Conservation (phyloP, 2,329 filamentous ascomycete species). For the Phyllosticta capitalensis region DNA sequence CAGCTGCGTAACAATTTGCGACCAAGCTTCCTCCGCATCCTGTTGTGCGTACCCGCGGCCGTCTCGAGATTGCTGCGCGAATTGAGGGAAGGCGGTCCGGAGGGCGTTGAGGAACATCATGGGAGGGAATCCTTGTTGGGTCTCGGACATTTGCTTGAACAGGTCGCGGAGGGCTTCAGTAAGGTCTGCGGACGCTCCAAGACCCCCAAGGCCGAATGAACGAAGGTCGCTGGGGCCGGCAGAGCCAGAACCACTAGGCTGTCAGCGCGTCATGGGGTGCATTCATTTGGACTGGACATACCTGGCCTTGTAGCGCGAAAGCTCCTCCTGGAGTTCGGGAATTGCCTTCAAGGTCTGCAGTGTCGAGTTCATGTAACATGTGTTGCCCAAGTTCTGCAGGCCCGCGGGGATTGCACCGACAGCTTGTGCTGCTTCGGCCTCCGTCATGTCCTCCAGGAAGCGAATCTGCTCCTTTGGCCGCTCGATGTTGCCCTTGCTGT, state of each 20-base stretch:
- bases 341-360: slow-evolving; percentile 84
- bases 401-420: slow-evolving; percentile 81
- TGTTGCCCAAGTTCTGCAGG: slow-evolving; percentile 88
- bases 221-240: slow-evolving; percentile 26
- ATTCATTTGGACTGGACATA: slow-evolving; percentile 15
- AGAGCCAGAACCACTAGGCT: slow-evolving; percentile 17
- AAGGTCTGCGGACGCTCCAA: slow-evolving; percentile 57
- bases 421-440: slow-evolving; percentile 76
- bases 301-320: slow-evolving; percentile 51
- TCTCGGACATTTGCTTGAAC: slow-evolving; percentile 82
- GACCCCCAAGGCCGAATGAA: slow-evolving; percentile 48
- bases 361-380: slow-evolving; percentile 96
- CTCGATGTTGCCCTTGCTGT: slow-evolving; percentile 50
- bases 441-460: slow-evolving; percentile 96
- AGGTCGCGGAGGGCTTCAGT: slow-evolving; percentile 69
- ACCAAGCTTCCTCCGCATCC: slow-evolving; percentile 97
- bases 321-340: slow-evolving; percentile 77
- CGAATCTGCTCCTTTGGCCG: slow-evolving; percentile 70
- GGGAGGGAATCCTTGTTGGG: slow-evolving; percentile 78
- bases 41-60: slow-evolving; percentile 89
- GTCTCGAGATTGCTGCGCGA: slow-evolving; percentile 77
- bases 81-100: slow-evolving; percentile 76
- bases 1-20: slow-evolving; percentile 80
- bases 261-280: neutral
- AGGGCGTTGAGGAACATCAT: slow-evolving; percentile 74